Conservation (phyloP, 352 stramenopile species). For the Phytophthora constricta region DNA sequence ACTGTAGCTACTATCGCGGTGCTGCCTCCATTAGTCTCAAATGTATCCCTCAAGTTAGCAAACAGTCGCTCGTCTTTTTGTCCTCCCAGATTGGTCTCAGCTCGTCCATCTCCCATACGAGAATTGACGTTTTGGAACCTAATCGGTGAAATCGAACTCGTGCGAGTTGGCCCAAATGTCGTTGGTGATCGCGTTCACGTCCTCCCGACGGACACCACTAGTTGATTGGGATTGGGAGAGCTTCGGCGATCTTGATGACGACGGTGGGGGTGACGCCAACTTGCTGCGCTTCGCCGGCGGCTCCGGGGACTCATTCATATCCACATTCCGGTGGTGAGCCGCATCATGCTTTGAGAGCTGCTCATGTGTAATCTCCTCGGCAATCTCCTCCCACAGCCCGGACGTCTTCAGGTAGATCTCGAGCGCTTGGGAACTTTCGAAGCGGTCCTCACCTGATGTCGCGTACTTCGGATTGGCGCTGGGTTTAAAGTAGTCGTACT, state of each 20-base stretch:
- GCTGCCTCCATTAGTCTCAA: constrained; percentile 21
- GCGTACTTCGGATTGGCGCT: constrained; percentile 54
- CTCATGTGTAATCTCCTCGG: constrained; percentile 32
- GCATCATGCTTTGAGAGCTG: constrained; percentile 24
- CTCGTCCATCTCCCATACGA: background rate
- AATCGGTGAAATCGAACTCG: constrained; percentile 78
- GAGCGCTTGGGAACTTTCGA: constrained; percentile 70
- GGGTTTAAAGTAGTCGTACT: constrained; percentile 89
- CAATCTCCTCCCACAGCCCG: constrained; percentile 69
- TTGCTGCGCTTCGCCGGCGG: constrained; percentile 37
- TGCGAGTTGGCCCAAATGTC: constrained; percentile 86
- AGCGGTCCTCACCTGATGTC: constrained; percentile 72
- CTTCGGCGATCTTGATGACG: constrained; percentile 32
- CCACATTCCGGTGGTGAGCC: background rate
- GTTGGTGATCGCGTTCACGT: constrained; percentile 74
- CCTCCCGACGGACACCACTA: constrained; percentile 44
- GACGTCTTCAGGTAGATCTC: constrained; percentile 73
- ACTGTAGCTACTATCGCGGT: constrained; percentile 11
- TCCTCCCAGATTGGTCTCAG: constrained; percentile 2
- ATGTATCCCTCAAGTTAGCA: constrained; percentile 37
- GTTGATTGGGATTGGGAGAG: constrained; percentile 26
- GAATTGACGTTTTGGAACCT: constrained; percentile 13
- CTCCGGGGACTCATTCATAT: constrained; percentile 7
- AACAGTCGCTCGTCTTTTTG: constrained; percentile 20
- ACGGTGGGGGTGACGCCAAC: constrained; percentile 23